phyloP scores from a whole-genome alignment of 495 filamentous ascomycete genomes.

The Podospora appendiculata region DNA sequence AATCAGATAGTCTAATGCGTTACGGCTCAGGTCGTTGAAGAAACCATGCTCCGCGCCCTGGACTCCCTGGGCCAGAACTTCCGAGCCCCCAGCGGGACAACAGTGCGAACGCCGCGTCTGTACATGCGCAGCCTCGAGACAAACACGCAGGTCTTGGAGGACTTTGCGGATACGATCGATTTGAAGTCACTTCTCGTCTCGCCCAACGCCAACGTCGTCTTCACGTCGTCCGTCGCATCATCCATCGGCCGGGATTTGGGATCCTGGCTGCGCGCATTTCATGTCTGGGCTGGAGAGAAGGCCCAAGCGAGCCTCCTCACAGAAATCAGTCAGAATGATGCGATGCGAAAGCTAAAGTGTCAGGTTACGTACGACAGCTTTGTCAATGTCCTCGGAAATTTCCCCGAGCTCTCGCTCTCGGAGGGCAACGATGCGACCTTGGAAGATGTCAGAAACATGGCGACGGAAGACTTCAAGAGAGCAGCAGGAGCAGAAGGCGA shows the following conservation, averaged over 20 bases:
- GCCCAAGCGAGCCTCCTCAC: slow-evolving; percentile 20
- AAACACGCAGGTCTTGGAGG: slow-evolving; percentile 39
- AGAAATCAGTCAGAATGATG: slow-evolving; percentile 26
- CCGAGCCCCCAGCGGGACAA: not conserved
- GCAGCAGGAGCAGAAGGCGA: not conserved
- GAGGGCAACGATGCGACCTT: slow-evolving; percentile 9
- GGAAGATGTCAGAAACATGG: slow-evolving; percentile 12
- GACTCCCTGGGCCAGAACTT: not conserved
- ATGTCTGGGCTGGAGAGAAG: slow-evolving; percentile 30
- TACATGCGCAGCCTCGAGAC: slow-evolving; percentile 29
- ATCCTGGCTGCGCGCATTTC: slow-evolving; percentile 36
- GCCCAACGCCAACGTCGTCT: not conserved
- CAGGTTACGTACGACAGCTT: slow-evolving; percentile 38
- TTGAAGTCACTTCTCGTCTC: slow-evolving; percentile 31
- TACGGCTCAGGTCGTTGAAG: slow-evolving; percentile 7
- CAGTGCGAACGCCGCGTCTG: slow-evolving; percentile 34
- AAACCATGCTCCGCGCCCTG: slow-evolving; percentile 6
- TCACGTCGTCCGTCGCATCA: not conserved
- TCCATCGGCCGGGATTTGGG: slow-evolving; percentile 37
- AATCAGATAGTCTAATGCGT: not conserved
- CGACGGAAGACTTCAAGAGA: slow-evolving; percentile 22
- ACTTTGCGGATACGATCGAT: slow-evolving; percentile 35
- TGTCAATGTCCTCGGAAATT: slow-evolving; percentile 35
- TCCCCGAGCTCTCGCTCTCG: slow-evolving; percentile 19
- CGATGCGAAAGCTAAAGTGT: slow-evolving; percentile 41